Base-by-base conservation (phyloP, 2,329 filamentous ascomycete species). In the Beauveria brongniartii region DNA sequence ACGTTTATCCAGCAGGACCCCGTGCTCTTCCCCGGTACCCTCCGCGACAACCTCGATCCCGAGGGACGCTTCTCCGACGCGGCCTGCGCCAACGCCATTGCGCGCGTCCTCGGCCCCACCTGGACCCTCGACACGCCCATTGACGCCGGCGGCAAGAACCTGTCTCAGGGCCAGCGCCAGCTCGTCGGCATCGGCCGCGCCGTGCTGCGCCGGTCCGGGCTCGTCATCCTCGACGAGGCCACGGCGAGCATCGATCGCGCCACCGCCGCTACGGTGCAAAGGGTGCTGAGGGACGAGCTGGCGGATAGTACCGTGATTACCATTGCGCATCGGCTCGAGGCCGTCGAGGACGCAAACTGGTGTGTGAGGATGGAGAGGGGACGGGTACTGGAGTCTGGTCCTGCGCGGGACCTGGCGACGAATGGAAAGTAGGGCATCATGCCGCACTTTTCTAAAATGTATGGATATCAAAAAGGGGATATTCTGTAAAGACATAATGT, bases 1-100 rank as follows among this genome's bases (percentile, higher is more conserved):
- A 85, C 81, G 7, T 84, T 86, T 64, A 84, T 87, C 28, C 84
- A 85, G 1, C 84, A 87, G 66, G 84, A 87, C 58, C 84, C 84
- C 0, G 82, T 84, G 0, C 73, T 87, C 1, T 85, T 86, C 68
- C 82, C 83, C 0, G 83, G 83, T 3, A 81, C 81, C 0, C 69
- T 85, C 43, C 78, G 81, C 26, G 80, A 85, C 68, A 86, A 92
- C 68, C 79, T 92, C 24, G 89, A 92, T 65, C 86, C 89, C 0
- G 77, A 88, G 58, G 76, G 76, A 6, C 82, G 87, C 63, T 78
- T 79, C 61, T 78, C 83, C 18, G 78, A 84, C 51, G 69, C 68
- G 2, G 81, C 80, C 61, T 82, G 81, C 67, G 71, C 71, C 5
- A 72, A 73, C 7, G 79, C 82, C 1, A 76, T 92, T 3, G 76